Evolutionary conservation across 257 asterid genomes (phyloP).

Genomic region (Solanum lignicaule): DNA sequence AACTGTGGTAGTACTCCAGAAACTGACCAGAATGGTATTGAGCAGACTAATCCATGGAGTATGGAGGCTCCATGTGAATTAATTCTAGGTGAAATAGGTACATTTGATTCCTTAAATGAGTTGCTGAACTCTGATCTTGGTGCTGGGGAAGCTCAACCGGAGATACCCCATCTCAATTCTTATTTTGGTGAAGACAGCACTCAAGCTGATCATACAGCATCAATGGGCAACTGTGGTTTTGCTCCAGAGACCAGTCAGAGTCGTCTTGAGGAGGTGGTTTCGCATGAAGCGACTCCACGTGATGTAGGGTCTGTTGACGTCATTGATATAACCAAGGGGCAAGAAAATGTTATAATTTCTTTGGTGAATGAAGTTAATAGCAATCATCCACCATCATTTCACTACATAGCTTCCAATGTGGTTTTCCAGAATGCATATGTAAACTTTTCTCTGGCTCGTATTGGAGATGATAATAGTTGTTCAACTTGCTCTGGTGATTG

Average conservation of each 20-base stretch:
- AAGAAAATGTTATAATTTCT: constrained; percentile 53
- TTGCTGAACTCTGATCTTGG: constrained; percentile 16
- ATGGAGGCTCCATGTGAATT: constrained; percentile 24
- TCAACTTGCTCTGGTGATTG: constrained; percentile 71
- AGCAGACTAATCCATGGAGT: constrained; percentile 24
- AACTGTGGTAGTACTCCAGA: constrained; percentile 15
- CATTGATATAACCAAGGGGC: constrained; percentile 76
- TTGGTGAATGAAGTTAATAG: constrained; percentile 55
- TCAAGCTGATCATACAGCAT: constrained; percentile 18
- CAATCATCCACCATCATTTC: constrained; percentile 53
- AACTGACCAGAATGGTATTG: constrained; percentile 17
- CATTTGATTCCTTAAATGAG: constrained; percentile 23
- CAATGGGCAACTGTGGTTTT: constrained; percentile 14
- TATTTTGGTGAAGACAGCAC: constrained; percentile 17
- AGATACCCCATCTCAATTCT: constrained; percentile 18
- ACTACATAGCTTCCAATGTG: constrained; percentile 67
- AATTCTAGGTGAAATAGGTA: constrained; percentile 25
- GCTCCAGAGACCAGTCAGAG: constrained; percentile 17
- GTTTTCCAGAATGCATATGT: constrained; percentile 61
- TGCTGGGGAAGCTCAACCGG: constrained; percentile 11
- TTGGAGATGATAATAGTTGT: constrained; percentile 54
- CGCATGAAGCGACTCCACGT: constrained; percentile 25
- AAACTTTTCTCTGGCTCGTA: constrained; percentile 62
- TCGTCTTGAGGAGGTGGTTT: constrained; percentile 24
- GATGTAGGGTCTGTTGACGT: constrained; percentile 23